These are phyloP conservation scores for Eryngium alpinum DNA, from an alignment of 140 eudicot species.

Conservation along the genomic window DNA sequence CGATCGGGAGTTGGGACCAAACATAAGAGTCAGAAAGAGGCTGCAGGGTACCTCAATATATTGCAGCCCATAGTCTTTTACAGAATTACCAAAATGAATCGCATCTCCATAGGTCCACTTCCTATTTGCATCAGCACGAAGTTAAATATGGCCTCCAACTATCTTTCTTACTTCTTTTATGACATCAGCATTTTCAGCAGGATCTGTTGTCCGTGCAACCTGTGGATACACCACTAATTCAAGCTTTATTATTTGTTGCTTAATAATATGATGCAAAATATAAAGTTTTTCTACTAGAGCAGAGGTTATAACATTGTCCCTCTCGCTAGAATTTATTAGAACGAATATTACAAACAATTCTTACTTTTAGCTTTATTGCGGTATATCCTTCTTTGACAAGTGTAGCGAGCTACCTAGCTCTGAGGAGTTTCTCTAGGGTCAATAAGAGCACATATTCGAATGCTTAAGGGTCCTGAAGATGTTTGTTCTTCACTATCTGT, in stretches of 20 bases:
- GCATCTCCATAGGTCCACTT: constrained; percentile 79
- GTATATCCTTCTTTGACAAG: constrained; percentile 81
- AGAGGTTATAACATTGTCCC: background rate
- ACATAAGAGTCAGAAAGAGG: background rate
- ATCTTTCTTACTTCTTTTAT: constrained; percentile 71
- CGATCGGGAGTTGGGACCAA: background rate
- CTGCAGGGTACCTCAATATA: constrained; percentile 69
- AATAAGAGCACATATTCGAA: constrained; percentile 76
- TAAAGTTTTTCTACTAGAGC: background rate
- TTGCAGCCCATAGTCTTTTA: constrained; percentile 58
- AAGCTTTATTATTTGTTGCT: background rate
- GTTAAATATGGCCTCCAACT: constrained; percentile 55
- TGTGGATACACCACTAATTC: constrained; percentile 23
- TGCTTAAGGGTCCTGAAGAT: constrained; percentile 30
- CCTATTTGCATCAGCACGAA: constrained; percentile 91
- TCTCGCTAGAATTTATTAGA: background rate
- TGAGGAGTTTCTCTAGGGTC: constrained; percentile 61
- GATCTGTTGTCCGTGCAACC: constrained; percentile 89
- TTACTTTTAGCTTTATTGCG: constrained; percentile 80
- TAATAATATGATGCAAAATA: background rate
- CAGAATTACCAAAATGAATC: constrained; percentile 48
- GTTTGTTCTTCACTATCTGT: constrained; percentile 28
- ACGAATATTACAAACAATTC: background rate
- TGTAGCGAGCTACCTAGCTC: constrained; percentile 58
- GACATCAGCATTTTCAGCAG: constrained; percentile 67